These are phyloP conservation scores for Xylaria polymorpha DNA, from an alignment of 2,329 filamentous ascomycete genomes.

Conservation along the genomic window DNA sequence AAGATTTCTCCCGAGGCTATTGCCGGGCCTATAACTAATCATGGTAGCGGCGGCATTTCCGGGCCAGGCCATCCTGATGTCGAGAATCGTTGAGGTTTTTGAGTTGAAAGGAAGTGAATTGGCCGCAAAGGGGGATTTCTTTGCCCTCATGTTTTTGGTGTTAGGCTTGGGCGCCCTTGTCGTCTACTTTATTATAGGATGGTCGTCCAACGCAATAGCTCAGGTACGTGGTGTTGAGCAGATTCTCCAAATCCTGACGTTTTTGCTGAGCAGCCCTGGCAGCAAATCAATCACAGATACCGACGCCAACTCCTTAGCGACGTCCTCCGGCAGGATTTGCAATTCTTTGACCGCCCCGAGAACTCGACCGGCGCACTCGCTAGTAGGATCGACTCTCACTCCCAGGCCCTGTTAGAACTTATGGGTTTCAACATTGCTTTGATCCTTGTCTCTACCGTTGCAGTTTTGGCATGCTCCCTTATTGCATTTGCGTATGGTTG, in stretches of 20 bases:
- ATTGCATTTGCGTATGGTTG: not conserved
- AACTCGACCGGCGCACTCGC: not conserved
- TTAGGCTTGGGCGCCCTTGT: not conserved
- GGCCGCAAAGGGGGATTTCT: not conserved
- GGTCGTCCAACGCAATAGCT: not conserved
- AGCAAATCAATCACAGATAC: not conserved
- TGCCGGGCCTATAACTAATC: not conserved
- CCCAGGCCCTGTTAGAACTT: not conserved
- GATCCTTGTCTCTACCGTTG: not conserved
- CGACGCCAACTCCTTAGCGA: not conserved
- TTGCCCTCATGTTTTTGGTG: slow-evolving; percentile 1
- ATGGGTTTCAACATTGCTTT: not conserved
- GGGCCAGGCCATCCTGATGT: not conserved
- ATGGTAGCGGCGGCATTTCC: not conserved
- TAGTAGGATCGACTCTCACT: slow-evolving; percentile 4
- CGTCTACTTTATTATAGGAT: not conserved
- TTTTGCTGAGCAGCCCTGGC: not conserved
- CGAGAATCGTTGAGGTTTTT: not conserved
- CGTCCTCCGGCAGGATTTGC: not conserved
- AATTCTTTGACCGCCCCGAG: not conserved
- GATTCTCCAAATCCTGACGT: not conserved
- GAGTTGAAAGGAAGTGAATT: not conserved
- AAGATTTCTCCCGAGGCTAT: not conserved
- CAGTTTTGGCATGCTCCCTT: not conserved
- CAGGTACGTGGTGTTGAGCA: not conserved